Evolutionary conservation across 228 moss, liverwort and hornwort genomes (phyloP).

Genomic region (Sphagnum fallax): DNA sequence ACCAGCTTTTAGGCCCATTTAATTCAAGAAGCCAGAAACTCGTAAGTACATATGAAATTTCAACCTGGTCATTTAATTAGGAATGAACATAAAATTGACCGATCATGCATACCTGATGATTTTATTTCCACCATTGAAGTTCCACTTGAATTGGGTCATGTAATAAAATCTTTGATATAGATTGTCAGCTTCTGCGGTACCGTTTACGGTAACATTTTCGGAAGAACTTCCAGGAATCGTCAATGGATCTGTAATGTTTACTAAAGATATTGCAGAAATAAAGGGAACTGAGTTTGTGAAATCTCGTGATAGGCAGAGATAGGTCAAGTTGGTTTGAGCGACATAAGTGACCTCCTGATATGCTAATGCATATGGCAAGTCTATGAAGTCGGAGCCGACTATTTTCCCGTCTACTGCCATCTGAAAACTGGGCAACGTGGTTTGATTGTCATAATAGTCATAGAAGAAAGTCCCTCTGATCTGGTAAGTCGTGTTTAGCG

Average conservation of each 20-base stretch:
- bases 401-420: conserved; percentile 21
- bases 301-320: conserved; percentile 25
- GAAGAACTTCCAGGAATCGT: conserved; percentile 28
- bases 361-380: not conserved
- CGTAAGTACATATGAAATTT: no score
- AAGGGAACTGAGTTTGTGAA: conserved; percentile 21
- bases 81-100: no score
- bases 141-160: no score
- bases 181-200: no score
- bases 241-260: conserved; percentile 19
- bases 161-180: no score
- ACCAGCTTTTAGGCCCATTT: no score
- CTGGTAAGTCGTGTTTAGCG: conserved; percentile 6
- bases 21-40: no score
- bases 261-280: conserved; percentile 31
- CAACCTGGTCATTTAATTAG: no score
- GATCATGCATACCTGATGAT: no score
- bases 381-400: conserved; percentile 2
- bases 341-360: conserved; percentile 22
- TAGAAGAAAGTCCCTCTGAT: conserved; percentile 30
- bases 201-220: not conserved
- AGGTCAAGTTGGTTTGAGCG: conserved; percentile 12
- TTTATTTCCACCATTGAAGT: no score
- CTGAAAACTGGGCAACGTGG: conserved; percentile 13
- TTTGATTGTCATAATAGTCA: conserved; percentile 24